Percentiles rank a stretch among this genome's conserved stretches.
These are phyloP conservation scores for Solanum chilense DNA, from an alignment of 257 asterid genomes.

Conservation along the genomic window DNA sequence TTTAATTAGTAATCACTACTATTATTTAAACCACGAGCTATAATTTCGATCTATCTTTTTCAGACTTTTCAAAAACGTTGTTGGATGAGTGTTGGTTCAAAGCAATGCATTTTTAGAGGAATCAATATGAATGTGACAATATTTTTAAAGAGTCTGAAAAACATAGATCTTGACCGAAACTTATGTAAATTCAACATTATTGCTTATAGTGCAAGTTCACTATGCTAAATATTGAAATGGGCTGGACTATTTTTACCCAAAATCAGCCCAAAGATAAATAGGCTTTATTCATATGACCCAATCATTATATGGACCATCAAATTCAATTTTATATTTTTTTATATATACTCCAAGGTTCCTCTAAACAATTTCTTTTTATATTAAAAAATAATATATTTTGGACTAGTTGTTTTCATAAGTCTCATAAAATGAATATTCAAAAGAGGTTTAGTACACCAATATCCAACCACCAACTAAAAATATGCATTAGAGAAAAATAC, in stretches of 20 bases:
- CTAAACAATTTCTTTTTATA: too few relatives aligned
- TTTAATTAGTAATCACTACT: background rate
- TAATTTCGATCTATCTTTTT: background rate
- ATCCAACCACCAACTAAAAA: background rate
- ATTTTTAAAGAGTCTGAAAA: background rate
- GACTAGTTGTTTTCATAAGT: background rate
- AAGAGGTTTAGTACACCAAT: background rate
- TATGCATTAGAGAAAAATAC: background rate
- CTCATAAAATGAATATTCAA: background rate
- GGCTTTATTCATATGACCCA: background rate
- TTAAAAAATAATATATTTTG: too few relatives aligned
- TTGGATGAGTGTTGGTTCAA: background rate
- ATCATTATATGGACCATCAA: background rate
- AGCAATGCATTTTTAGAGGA: background rate
- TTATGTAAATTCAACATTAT: background rate
- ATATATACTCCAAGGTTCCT: too few relatives aligned
- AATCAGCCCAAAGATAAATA: background rate
- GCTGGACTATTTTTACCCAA: background rate
- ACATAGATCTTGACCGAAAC: too few relatives aligned
- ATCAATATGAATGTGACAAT: background rate
- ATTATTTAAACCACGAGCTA: background rate
- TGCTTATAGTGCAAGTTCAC: background rate
- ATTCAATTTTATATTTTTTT: background rate
- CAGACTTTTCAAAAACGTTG: background rate
- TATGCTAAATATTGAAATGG: background rate